These are phyloP conservation scores for Agastache rugosa DNA, from an alignment of 257 asterid species.

Conservation along the genomic window DNA sequence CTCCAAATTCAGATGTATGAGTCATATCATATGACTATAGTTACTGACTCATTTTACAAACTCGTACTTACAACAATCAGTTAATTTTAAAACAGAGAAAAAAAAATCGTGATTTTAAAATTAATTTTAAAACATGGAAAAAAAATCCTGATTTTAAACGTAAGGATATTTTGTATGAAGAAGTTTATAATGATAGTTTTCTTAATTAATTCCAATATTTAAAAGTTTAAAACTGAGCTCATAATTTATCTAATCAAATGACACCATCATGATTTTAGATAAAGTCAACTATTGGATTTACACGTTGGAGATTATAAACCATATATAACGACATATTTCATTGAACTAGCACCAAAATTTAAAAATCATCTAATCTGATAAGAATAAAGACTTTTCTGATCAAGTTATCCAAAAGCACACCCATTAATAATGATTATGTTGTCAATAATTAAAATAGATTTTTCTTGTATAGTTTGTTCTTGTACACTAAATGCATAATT, in stretches of 20 bases:
- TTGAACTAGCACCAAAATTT: background rate
- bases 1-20: no score
- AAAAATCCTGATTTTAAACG: no score
- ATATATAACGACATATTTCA: background rate
- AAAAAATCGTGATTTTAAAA: no score
- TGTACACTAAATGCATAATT: background rate
- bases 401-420: background rate
- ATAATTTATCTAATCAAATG: background rate
- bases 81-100: no score
- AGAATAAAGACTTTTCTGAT: background rate
- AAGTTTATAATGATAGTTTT: no score
- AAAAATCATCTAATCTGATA: background rate
- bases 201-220: no score
- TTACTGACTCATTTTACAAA: no score
- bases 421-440: background rate
- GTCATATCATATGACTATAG: no score
- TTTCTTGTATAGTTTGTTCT: conserved; percentile 26
- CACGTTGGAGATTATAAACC: background rate
- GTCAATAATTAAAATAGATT: background rate
- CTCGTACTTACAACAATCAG: no score
- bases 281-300: background rate
- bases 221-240: no score
- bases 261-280: background rate
- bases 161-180: no score
- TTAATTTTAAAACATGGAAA: no score